Conservation (phyloP, 2,329 filamentous ascomycete species). For the Orbilia quercus region DNA sequence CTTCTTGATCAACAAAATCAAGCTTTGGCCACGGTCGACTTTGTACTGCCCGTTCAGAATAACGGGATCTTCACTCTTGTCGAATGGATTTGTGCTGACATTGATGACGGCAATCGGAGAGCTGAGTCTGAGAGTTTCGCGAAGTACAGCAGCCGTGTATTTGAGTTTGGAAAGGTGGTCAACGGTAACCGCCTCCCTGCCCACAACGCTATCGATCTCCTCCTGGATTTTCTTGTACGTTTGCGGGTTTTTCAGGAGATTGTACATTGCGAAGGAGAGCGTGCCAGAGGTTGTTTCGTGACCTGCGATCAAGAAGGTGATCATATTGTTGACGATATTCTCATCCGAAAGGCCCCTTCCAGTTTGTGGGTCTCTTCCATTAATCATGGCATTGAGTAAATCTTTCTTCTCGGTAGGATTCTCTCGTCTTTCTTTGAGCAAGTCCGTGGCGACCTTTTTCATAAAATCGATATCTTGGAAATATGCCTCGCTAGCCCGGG, state of each 20-base stretch:
- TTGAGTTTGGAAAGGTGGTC: constrained; percentile 74
- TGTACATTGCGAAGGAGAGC: constrained; percentile 74
- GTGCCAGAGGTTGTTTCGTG: constrained; percentile 78
- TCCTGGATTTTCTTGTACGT: constrained; percentile 72
- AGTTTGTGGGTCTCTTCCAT: constrained; percentile 74
- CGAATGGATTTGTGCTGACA: constrained; percentile 67
- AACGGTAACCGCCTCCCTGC: constrained; percentile 69
- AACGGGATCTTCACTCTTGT: constrained; percentile 65
- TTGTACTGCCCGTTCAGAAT: constrained; percentile 72
- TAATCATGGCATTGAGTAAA: constrained; percentile 76
- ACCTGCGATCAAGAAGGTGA: constrained; percentile 77
- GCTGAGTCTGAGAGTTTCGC: constrained; percentile 73
- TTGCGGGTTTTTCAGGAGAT: constrained; percentile 73
- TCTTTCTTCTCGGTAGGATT: constrained; percentile 72
- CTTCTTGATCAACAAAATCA: constrained; percentile 68
- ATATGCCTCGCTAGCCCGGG: constrained; percentile 65
- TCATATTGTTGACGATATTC: constrained; percentile 76
- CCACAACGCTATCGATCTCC: constrained; percentile 75
- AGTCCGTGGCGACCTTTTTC: constrained; percentile 69
- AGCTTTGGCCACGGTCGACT: constrained; percentile 67
- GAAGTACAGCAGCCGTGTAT: constrained; percentile 74
- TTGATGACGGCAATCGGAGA: constrained; percentile 72
- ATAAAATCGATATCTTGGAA: constrained; percentile 69
- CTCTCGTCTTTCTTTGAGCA: constrained; percentile 71
- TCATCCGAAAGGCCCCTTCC: constrained; percentile 73